Evolutionary conservation across 2,329 filamentous ascomycete genomes (phyloP).

Genomic region (Cercospora beticola): DNA sequence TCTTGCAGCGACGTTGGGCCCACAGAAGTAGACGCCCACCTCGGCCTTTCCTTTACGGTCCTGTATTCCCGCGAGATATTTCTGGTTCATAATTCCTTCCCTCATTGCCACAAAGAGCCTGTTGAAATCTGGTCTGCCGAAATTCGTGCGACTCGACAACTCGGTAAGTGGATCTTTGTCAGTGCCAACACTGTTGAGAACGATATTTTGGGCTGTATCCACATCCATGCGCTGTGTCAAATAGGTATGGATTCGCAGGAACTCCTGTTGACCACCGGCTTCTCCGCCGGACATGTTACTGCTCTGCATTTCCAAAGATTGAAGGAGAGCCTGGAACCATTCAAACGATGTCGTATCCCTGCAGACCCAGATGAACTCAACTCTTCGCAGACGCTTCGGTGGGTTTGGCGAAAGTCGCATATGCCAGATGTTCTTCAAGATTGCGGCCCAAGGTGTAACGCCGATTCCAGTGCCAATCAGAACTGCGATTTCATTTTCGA

Average conservation of each 20-base stretch:
- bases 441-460: slow-evolving; percentile 82
- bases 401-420: slow-evolving; percentile 86
- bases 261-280: slow-evolving; percentile 66
- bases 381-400: slow-evolving; percentile 81
- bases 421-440: slow-evolving; percentile 98
- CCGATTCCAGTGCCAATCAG: slow-evolving; percentile 84
- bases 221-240: slow-evolving; percentile 89
- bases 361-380: slow-evolving; percentile 99
- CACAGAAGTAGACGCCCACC: slow-evolving; percentile 97
- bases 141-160: slow-evolving; percentile 85
- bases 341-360: slow-evolving; percentile 94
- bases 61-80: slow-evolving; percentile 73
- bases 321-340: slow-evolving; percentile 95
- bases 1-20: slow-evolving; percentile 75
- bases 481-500: slow-evolving; percentile 85
- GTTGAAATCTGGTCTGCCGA: slow-evolving; percentile 86
- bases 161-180: slow-evolving; percentile 89
- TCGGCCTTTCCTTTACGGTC: slow-evolving; percentile 63
- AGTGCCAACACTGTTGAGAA: slow-evolving; percentile 89
- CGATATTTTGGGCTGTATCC: slow-evolving; percentile 94
- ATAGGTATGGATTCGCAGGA: slow-evolving; percentile 97
- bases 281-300: slow-evolving; percentile 53
- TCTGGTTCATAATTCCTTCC: slow-evolving; percentile 79
- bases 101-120: slow-evolving; percentile 81
- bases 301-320: slow-evolving; percentile 85